A percentile compares a stretch with the other conserved stretches of the same genome.
These are phyloP conservation scores for Tulasnella sp. DNA, from an alignment of 768 basidiomycete species.

Conservation along the genomic window DNA sequence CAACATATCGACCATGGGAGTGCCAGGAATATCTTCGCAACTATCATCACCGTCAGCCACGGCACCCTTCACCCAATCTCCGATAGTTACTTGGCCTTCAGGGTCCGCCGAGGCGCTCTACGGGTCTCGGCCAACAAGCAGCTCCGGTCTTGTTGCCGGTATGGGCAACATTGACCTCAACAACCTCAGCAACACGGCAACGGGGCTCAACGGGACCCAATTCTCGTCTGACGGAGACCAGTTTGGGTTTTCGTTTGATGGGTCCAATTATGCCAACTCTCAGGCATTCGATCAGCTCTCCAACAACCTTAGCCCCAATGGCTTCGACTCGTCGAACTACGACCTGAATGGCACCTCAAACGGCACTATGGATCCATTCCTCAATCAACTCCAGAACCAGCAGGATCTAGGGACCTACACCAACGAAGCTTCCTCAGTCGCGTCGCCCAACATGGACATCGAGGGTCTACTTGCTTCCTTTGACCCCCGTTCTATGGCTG, in stretches of 20 bases:
- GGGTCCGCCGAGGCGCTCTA: not conserved
- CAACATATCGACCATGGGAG: not conserved
- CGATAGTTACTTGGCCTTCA: not conserved
- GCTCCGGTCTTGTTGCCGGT: not conserved
- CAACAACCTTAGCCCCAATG: not conserved
- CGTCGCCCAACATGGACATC: not conserved
- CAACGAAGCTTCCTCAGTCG: not conserved
- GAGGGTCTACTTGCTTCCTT: not conserved
- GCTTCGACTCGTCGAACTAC: not conserved
- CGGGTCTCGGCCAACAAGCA: slow-evolving; percentile 6
- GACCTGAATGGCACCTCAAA: not conserved
- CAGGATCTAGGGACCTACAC: not conserved
- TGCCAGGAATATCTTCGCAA: slow-evolving; percentile 5
- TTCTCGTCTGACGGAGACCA: not conserved
- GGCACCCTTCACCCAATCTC: slow-evolving; percentile 8
- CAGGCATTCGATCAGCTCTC: not conserved
- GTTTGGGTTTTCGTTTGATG: not conserved
- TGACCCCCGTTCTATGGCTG: not conserved
- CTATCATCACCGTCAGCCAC: not conserved
- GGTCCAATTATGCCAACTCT: not conserved
- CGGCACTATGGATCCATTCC: not conserved
- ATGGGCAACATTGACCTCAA: slow-evolving; percentile 10
- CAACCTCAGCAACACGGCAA: not conserved
- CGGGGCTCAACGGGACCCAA: not conserved
- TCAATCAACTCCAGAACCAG: not conserved